phyloP scores from a whole-genome alignment of 2,329 filamentous ascomycete genomes.

The Pseudogymnoascus sp. region DNA sequence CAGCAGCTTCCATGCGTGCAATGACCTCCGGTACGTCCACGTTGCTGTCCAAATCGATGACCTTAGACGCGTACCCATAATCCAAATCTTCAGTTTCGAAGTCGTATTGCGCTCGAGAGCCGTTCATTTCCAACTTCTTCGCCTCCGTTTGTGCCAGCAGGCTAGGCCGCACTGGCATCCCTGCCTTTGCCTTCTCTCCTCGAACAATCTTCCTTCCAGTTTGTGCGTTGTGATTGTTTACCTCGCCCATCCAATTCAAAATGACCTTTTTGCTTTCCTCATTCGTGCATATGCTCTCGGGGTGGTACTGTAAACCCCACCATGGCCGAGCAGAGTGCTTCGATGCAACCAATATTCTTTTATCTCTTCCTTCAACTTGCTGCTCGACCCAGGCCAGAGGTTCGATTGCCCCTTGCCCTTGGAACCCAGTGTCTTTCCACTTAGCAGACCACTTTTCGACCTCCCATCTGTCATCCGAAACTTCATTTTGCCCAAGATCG shows the following conservation, averaged over 20 bases:
- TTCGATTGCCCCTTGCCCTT: constrained; percentile 14
- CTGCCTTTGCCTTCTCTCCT: constrained; percentile 13
- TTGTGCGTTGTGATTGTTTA: constrained; percentile 37
- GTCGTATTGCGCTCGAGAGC: neutral
- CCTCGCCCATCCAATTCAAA: constrained; percentile 53
- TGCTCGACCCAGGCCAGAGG: constrained; percentile 29
- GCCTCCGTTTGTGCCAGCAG: constrained; percentile 19
- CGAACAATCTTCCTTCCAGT: constrained; percentile 9
- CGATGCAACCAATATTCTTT: constrained; percentile 50
- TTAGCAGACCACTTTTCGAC: constrained; percentile 19
- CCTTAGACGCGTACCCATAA: constrained; percentile 33
- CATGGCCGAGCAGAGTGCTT: constrained; percentile 52
- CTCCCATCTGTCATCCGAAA: constrained; percentile 17
- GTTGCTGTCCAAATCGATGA: constrained; percentile 37
- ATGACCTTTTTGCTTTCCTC: constrained; percentile 45
- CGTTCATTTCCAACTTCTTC: neutral
- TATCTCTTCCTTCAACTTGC: constrained; percentile 24
- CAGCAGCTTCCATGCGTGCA: constrained; percentile 31
- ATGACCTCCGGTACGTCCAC: constrained; percentile 47
- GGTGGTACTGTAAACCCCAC: constrained; percentile 64
- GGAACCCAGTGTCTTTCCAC: constrained; percentile 18
- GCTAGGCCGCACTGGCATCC: constrained; percentile 20
- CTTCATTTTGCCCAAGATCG: constrained; percentile 24
- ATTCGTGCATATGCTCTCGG: constrained; percentile 62
- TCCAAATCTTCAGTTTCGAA: constrained; percentile 11